Percentiles rank a stretch among this genome's conserved stretches.
Evolutionary conservation across 2,329 filamentous ascomycete species (phyloP).

Genomic region (Talaromyces rugulosus): DNA sequence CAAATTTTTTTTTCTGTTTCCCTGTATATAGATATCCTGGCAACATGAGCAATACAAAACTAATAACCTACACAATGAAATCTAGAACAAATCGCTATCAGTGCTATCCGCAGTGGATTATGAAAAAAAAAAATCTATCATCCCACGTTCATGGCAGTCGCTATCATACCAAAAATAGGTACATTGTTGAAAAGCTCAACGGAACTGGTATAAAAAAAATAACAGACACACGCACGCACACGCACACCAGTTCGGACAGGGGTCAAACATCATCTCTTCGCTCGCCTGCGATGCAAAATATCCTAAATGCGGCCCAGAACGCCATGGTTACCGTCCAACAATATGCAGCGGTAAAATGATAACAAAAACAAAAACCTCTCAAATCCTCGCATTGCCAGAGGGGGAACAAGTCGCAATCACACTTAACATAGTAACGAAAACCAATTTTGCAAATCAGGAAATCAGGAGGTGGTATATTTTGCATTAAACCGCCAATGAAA

Average conservation of each 20-base stretch:
- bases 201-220: neutral
- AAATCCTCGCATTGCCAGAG: neutral
- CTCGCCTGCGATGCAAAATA: slow-evolving; percentile 15
- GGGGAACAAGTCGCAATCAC: neutral
- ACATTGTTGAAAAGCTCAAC: neutral
- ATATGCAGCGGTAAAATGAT: slow-evolving; percentile 9
- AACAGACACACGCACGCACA: neutral
- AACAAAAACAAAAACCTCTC: slow-evolving; percentile 10
- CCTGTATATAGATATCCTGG: neutral
- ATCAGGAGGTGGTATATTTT: neutral
- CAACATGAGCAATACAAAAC: neutral
- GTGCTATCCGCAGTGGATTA: neutral
- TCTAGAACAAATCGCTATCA: neutral
- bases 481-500: slow-evolving; percentile 4
- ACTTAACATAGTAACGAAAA: neutral
- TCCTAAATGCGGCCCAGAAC: slow-evolving; percentile 9
- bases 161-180: neutral
- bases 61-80: neutral
- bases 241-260: neutral
- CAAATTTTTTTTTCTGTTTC: neutral
- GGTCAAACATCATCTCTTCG: slow-evolving; percentile 5
- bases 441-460: neutral
- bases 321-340: neutral
- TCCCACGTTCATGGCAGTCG: neutral
- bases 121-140: neutral